A percentile compares a stretch with the other conserved stretches of the same genome.
Conservation (phyloP, 495 filamentous ascomycete species). For the Neurospora tetrasperma region DNA sequence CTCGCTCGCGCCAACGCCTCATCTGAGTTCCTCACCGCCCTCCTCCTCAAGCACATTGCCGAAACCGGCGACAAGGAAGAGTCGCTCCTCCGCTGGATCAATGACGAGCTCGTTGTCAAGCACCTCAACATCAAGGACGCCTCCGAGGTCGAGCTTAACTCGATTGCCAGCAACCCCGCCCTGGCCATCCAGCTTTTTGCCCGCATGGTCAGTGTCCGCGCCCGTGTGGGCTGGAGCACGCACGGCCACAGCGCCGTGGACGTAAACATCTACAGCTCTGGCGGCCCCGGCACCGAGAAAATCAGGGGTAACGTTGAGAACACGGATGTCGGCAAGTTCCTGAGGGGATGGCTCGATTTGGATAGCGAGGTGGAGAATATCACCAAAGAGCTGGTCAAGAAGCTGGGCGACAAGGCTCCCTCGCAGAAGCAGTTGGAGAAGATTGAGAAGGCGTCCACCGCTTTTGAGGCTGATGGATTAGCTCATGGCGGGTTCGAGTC, state of each 20-base stretch:
- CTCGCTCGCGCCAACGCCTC: conserved; percentile 76
- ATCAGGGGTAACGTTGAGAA: conserved; percentile 88
- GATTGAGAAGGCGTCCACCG: neutral
- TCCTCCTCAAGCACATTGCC: conserved; percentile 48
- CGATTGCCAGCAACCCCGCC: conserved; percentile 45
- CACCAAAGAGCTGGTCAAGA: conserved; percentile 60
- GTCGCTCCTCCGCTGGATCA: conserved; percentile 47
- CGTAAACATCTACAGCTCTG: conserved; percentile 80
- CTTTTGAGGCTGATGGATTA: neutral
- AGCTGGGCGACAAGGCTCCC: conserved; percentile 22
- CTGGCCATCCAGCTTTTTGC: conserved; percentile 54
- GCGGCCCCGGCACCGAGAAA: conserved; percentile 33
- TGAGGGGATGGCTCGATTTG: conserved; percentile 68
- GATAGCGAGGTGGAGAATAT: conserved; percentile 53
- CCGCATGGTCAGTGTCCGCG: conserved; percentile 73
- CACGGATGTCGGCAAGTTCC: conserved; percentile 77
- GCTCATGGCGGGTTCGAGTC: neutral
- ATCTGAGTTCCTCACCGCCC: conserved; percentile 52
- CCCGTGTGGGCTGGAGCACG: conserved; percentile 86
- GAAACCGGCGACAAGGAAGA: conserved; percentile 21
- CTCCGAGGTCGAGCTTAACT: conserved; percentile 57
- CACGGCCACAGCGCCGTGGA: conserved; percentile 86
- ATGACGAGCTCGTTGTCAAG: conserved; percentile 45
- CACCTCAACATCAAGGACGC: conserved; percentile 70
- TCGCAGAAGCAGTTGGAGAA: neutral